Evolutionary conservation across 805 yeast genomes (phyloP), one percentile per base, ranked within the genome.

Genomic region (Nakazawaea ambrosiae): DNA sequence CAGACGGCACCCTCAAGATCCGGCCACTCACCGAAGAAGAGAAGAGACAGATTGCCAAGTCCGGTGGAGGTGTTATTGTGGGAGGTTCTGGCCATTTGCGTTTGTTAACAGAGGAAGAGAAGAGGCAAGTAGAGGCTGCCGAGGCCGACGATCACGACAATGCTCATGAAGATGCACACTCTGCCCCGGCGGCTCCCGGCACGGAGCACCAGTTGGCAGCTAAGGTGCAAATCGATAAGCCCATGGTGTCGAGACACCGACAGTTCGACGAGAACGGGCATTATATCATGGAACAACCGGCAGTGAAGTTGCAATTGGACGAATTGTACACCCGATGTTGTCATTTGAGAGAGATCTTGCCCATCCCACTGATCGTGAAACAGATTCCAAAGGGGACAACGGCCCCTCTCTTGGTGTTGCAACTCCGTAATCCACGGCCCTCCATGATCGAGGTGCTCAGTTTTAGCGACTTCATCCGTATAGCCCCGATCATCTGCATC

Each of bases 301-400:
- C 56, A 9, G 66, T 61, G 8, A 61, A 65, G 9, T 45, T 61
- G 34, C 61, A 61, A 24, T 70, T 82, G 37, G 96, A 86, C 49
- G 70, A 77, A 32, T 67, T 90, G 51, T 89, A 89, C 58, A 86
- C 96, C 1, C 66, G 97, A 46, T 90, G 97, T 57, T 89, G 97
- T 55, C 97, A 89, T 57, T 63, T 89, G 41, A 67, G 97, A 39
- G 97, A 89, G 51, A 89, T 89, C 40, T 57, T 89, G 43, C 97
- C 97, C 2, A 89, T 89, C 34, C 90, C 95, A 3, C 90, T 95
- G 2, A 87, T 90, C 5, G 53, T 85, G 48, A 81, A 82, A 50
- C 95, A 86, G 53, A 69, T 89, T 44, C 84, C 85, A 1, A 78
- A 78, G 50, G 86, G 83, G 17, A 78, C 87, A 20, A 70, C 79